Percentiles rank a stretch among this genome's conserved stretches.
Conservation (phyloP, 1,284 basidiomycete genomes). For the Inonotus hispidus region DNA sequence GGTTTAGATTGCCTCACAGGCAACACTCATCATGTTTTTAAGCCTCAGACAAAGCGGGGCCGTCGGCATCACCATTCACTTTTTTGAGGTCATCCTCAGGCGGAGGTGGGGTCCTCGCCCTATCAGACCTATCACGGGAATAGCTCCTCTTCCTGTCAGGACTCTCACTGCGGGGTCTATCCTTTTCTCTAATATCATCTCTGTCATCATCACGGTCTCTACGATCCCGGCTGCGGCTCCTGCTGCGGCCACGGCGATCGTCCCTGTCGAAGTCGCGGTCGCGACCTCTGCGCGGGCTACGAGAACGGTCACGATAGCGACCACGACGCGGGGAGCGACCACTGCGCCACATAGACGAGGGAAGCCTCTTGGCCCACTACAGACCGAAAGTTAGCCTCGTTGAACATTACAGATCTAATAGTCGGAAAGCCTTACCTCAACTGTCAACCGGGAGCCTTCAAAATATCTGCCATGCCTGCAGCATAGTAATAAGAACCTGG, state of each 20-base stretch:
- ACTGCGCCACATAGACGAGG: slow-evolving; percentile 82
- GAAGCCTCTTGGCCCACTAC: slow-evolving; percentile 89
- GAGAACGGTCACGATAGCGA: slow-evolving; percentile 40
- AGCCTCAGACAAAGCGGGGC: slow-evolving; percentile 33
- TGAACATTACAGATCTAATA: not conserved
- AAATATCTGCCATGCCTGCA: slow-evolving; percentile 78
- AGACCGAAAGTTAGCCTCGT: not conserved
- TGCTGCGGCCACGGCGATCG: slow-evolving; percentile 15
- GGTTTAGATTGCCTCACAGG: not conserved
- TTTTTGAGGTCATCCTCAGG: slow-evolving; percentile 27
- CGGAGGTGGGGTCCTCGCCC: slow-evolving; percentile 40
- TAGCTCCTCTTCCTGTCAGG: slow-evolving; percentile 38
- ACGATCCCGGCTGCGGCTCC: slow-evolving; percentile 21
- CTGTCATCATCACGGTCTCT: slow-evolving; percentile 32
- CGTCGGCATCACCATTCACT: slow-evolving; percentile 47
- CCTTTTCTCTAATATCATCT: slow-evolving; percentile 35
- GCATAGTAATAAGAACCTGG: slow-evolving; percentile 11
- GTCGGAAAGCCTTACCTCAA: slow-evolving; percentile 49
- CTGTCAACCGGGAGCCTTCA: slow-evolving; percentile 77
- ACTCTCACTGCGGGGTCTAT: slow-evolving; percentile 39
- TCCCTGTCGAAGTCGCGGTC: slow-evolving; percentile 29
- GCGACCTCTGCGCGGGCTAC: slow-evolving; percentile 34
- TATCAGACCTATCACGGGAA: slow-evolving; percentile 33
- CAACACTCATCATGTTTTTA: not conserved
- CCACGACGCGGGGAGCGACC: slow-evolving; percentile 50